These are phyloP conservation scores for Malassezia cuniculi DNA, from an alignment of 1,284 basidiomycete species.

Conservation along the genomic window DNA sequence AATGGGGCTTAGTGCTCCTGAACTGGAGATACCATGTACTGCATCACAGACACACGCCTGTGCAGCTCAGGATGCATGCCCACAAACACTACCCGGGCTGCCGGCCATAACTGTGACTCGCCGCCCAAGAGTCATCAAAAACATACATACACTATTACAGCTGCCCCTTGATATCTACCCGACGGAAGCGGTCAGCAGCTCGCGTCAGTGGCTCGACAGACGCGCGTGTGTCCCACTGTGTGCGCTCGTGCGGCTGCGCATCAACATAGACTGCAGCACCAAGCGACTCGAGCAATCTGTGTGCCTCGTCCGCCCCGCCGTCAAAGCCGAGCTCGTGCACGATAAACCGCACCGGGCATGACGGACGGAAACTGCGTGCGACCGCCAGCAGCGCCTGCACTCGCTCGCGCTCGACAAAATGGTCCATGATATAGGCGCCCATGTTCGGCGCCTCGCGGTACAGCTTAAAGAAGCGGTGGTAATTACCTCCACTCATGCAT, in stretches of 20 bases:
- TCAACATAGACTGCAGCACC: slow-evolving; percentile 55
- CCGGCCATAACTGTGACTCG: too few species aligned
- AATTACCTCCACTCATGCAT: slow-evolving; percentile 80
- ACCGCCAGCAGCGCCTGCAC: slow-evolving; percentile 75
- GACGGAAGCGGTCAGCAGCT: slow-evolving; percentile 48
- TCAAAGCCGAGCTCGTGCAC: slow-evolving; percentile 74
- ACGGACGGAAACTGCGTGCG: slow-evolving; percentile 48
- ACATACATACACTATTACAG: too few species aligned
- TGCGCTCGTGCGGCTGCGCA: slow-evolving; percentile 17
- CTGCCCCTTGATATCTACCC: slow-evolving; percentile 47
- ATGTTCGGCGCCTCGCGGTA: slow-evolving; percentile 82
- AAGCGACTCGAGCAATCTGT: slow-evolving; percentile 62
- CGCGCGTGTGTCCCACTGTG: slow-evolving; percentile 49
- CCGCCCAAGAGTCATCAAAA: too few species aligned
- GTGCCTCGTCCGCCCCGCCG: slow-evolving; percentile 53
- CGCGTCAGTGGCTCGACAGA: slow-evolving; percentile 46
- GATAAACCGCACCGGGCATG: slow-evolving; percentile 62
- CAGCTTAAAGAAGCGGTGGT: slow-evolving; percentile 75
- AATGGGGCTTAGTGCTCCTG: too few species aligned
- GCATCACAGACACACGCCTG: too few species aligned
- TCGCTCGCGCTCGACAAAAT: slow-evolving; percentile 85
- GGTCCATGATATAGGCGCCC: slow-evolving; percentile 98
- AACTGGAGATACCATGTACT: too few species aligned
- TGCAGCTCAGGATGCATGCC: too few species aligned
- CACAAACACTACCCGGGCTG: too few species aligned